A percentile compares a stretch with the other conserved stretches of the same genome.
Conservation (phyloP, 2,329 filamentous ascomycete species). For the Lasiodiplodia theobromae region DNA sequence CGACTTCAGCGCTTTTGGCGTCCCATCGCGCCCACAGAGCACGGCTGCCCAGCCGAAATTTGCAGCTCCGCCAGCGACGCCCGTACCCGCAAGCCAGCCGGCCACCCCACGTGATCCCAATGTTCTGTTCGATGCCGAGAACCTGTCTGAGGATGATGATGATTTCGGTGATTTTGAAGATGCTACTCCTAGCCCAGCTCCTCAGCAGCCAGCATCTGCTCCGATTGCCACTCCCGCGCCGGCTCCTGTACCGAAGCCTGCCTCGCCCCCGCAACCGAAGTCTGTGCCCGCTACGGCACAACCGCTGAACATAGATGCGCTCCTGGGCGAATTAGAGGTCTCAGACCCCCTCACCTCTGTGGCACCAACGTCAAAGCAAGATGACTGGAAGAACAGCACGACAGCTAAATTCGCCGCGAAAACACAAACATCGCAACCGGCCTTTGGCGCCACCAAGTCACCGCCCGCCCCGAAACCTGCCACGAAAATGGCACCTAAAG, state of each 20-base stretch:
- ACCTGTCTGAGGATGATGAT: conserved; percentile 43
- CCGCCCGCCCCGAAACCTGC: conserved; percentile 32
- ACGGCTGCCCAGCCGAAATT: neutral
- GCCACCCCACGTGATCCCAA: conserved; percentile 41
- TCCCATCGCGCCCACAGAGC: conserved; percentile 15
- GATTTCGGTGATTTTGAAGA: conserved; percentile 48
- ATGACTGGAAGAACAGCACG: conserved; percentile 27
- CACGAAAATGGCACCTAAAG: conserved; percentile 35
- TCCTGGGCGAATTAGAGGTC: conserved; percentile 23
- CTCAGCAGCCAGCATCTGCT: conserved; percentile 27
- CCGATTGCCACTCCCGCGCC: conserved; percentile 20
- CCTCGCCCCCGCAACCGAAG: conserved; percentile 32
- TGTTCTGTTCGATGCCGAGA: conserved; percentile 50
- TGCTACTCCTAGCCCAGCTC: neutral
- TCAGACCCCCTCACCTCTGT: conserved; percentile 17
- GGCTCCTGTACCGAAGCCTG: neutral
- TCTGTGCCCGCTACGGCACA: conserved; percentile 4
- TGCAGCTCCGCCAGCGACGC: neutral
- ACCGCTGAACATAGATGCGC: conserved; percentile 22
- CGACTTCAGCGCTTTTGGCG: conserved; percentile 26
- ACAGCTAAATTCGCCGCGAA: conserved; percentile 27
- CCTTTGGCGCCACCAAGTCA: conserved; percentile 34
- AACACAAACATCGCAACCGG: conserved; percentile 6
- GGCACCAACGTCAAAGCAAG: conserved; percentile 21
- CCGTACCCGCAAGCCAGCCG: conserved; percentile 9